Evolutionary conservation across 371 early-diverging fungal species (phyloP).

Genomic region (Mortierella sp.): DNA sequence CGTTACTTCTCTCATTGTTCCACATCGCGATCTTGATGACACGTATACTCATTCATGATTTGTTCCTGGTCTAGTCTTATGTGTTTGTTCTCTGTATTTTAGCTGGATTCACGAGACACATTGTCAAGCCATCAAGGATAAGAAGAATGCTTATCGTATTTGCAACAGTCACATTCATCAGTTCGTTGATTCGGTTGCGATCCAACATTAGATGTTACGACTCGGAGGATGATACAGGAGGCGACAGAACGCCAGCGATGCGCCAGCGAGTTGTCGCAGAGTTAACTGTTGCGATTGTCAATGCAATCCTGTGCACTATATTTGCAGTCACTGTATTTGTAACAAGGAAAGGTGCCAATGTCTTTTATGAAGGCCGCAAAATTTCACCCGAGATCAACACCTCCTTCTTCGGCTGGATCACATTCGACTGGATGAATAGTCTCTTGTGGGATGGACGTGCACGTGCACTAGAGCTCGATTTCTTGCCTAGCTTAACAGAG

Average conservation of each 20-base stretch:
- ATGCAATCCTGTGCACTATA: constrained; percentile 19
- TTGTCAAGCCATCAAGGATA: constrained; percentile 51
- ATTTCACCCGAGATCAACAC: constrained; percentile 43
- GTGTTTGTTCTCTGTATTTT: constrained; percentile 47
- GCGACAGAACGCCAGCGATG: constrained; percentile 15
- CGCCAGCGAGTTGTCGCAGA: constrained; percentile 20
- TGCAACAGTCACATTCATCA: constrained; percentile 36
- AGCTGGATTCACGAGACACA: constrained; percentile 47
- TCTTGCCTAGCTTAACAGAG: constrained; percentile 44
- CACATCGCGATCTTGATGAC: not conserved
- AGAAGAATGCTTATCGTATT: constrained; percentile 50
- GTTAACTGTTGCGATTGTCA: constrained; percentile 28
- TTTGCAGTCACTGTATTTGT: constrained; percentile 31
- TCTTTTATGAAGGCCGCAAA: constrained; percentile 41
- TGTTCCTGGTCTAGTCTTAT: constrained; percentile 26
- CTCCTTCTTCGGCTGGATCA: constrained; percentile 50
- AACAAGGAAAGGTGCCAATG: constrained; percentile 39
- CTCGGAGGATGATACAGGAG: constrained; percentile 7
- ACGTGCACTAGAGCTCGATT: constrained; percentile 33
- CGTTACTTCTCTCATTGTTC: not conserved
- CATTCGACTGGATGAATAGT: constrained; percentile 54
- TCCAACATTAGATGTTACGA: constrained; percentile 20
- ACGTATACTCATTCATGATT: not conserved
- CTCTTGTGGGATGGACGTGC: constrained; percentile 49
- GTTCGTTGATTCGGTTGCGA: constrained; percentile 30